Percentiles rank a stretch among this genome's conserved stretches.
Evolutionary conservation across 768 basidiomycete genomes (phyloP).

Genomic region (Xanthoconium stramineum): DNA sequence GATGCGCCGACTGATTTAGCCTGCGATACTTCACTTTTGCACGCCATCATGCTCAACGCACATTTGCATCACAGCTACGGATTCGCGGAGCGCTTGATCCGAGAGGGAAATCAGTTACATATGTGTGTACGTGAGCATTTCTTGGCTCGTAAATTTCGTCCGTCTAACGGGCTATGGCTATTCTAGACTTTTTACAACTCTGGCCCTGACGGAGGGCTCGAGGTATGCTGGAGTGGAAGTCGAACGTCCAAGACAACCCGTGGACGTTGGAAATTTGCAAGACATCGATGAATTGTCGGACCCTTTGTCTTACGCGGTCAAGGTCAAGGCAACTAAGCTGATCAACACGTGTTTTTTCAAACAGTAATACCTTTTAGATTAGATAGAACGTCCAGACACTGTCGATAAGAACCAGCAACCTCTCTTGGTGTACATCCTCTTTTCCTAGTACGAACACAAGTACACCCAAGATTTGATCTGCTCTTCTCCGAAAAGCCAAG

Average conservation of each 20-base stretch:
- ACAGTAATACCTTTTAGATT: conserved; percentile 2
- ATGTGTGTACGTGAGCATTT: too few species aligned
- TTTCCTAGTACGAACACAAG: conserved; percentile 53
- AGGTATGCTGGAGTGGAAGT: conserved; percentile 29
- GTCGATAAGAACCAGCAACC: conserved; percentile 7
- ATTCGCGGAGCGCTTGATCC: too few species aligned
- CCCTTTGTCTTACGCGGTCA: conserved; percentile 22
- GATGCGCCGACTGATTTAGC: too few species aligned
- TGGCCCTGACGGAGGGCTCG: too few species aligned
- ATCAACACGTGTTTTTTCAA: background rate
- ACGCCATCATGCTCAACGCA: too few species aligned
- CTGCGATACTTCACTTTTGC: too few species aligned
- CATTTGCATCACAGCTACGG: too few species aligned
- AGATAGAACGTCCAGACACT: conserved; percentile 16
- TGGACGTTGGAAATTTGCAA: conserved; percentile 28
- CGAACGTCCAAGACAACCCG: conserved; percentile 32
- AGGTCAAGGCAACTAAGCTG: conserved; percentile 2
- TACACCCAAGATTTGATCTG: conserved; percentile 65
- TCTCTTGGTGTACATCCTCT: too few species aligned
- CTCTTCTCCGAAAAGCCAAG: conserved; percentile 41
- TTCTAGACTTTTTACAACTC: too few species aligned
- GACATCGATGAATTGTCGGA: conserved; percentile 36
- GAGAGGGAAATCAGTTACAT: too few species aligned
- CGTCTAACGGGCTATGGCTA: too few species aligned
- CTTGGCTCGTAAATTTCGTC: too few species aligned